Conservation (phyloP, 2,329 filamentous ascomycete species). For the Alternaria panax region DNA sequence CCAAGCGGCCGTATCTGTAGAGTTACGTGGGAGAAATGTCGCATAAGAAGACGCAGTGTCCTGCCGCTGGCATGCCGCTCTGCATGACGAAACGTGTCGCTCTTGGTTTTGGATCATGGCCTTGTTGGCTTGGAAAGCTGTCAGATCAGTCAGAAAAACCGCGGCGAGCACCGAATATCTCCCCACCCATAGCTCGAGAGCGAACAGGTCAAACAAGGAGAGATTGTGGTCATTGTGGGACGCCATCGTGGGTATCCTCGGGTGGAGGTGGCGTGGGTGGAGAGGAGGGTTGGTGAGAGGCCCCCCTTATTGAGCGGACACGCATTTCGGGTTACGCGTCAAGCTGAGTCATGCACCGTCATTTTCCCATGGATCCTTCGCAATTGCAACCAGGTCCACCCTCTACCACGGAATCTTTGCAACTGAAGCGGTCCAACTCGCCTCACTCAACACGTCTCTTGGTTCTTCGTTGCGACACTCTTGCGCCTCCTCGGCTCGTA, state of each 20-base stretch:
- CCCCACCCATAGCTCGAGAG: neutral
- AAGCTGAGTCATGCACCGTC: slow-evolving; percentile 5
- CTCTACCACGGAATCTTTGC: neutral
- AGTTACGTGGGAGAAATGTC: neutral
- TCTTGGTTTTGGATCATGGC: neutral
- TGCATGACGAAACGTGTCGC: neutral
- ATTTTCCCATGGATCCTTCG: neutral
- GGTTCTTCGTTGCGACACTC: neutral
- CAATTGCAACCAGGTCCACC: neutral
- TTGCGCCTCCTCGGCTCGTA: neutral
- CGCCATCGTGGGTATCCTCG: neutral
- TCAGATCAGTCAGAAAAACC: neutral
- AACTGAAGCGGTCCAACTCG: neutral
- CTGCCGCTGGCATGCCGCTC: slow-evolving; percentile 2
- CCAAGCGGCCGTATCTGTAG: neutral
- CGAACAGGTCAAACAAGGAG: neutral
- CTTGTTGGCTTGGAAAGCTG: neutral
- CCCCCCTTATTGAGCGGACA: slow-evolving; percentile 1
- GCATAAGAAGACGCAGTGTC: neutral
- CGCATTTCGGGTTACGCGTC: slow-evolving; percentile 8
- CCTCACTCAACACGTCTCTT: neutral
- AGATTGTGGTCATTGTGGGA: neutral
- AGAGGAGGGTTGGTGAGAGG: neutral
- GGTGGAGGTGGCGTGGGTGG: neutral
- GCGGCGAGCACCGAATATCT: neutral